phyloP scores from a whole-genome alignment of 768 basidiomycete genomes.

The Hypholoma fasciculare region DNA sequence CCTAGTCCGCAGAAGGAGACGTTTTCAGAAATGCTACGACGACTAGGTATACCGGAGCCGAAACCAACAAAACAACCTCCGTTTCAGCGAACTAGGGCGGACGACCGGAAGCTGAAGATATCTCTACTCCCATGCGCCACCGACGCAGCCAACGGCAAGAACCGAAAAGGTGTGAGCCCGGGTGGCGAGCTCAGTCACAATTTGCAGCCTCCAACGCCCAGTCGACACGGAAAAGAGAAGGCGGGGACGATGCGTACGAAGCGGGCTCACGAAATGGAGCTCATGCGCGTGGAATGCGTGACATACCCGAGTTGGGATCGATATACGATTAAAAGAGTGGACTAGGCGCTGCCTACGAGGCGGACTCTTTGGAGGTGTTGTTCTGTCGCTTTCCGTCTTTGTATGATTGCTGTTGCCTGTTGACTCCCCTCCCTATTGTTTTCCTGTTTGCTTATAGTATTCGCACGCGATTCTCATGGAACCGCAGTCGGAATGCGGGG shows the following conservation, averaged over 20 bases:
- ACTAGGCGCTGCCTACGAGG: conserved; percentile 7
- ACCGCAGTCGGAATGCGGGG: not conserved
- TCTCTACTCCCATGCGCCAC: conserved; percentile 28
- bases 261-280: conserved; percentile 30
- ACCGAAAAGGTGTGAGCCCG: conserved; percentile 7
- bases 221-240: conserved; percentile 28
- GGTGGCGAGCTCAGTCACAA: not conserved
- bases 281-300: conserved; percentile 44
- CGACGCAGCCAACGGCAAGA: conserved; percentile 5
- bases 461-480: not conserved
- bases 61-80: conserved; percentile 49
- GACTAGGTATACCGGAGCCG: conserved; percentile 37
- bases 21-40: conserved; percentile 23
- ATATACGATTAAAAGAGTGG: conserved; percentile 46
- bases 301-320: conserved; percentile 67
- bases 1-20: conserved; percentile 14
- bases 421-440: conserved; percentile 2
- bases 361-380: conserved; percentile 10
- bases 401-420: conserved; percentile 1
- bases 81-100: conserved; percentile 49
- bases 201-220: conserved; percentile 1
- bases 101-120: conserved; percentile 57
- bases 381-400: not conserved
- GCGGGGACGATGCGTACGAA: conserved; percentile 27
- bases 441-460: not conserved